Conservation (phyloP, 2,329 filamentous ascomycete species). For the Fusarium sp. region DNA sequence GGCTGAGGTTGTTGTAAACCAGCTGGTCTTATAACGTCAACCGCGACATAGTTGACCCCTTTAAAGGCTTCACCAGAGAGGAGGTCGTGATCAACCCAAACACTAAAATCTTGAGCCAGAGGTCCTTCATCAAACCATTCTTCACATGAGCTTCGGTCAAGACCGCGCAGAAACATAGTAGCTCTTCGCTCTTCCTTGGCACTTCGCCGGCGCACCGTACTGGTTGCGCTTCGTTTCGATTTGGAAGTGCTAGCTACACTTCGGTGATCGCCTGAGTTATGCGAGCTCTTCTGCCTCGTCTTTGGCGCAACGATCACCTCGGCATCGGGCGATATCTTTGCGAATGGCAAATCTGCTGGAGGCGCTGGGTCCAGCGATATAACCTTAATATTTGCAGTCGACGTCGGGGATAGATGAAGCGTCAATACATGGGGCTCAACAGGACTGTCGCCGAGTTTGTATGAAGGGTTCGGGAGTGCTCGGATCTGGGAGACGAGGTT, state of each 20-base stretch:
- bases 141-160: conserved; percentile 76
- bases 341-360: conserved; percentile 78
- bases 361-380: conserved; percentile 84
- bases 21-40: conserved; percentile 89
- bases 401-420: conserved; percentile 93
- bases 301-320: conserved; percentile 99
- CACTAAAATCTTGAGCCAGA: conserved; percentile 69
- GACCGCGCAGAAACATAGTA: conserved; percentile 81
- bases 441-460: conserved; percentile 63
- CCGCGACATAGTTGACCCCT: conserved; percentile 80
- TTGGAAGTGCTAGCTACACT: conserved; percentile 85
- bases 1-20: conserved; percentile 78
- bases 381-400: conserved; percentile 90
- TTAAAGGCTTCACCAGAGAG: conserved; percentile 78
- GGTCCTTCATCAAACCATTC: conserved; percentile 84
- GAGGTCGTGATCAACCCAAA: conserved; percentile 89
- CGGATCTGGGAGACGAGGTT: conserved; percentile 95
- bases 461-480: conserved; percentile 87
- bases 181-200: conserved; percentile 74
- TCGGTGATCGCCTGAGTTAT: conserved; percentile 77
- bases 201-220: conserved; percentile 71
- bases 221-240: conserved; percentile 82
- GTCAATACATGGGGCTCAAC: conserved; percentile 82
- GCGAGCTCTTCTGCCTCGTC: conserved; percentile 77
- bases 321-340: conserved; percentile 92